Base-by-base conservation (phyloP, 306 rosid species). In the Inga oerstediana region DNA sequence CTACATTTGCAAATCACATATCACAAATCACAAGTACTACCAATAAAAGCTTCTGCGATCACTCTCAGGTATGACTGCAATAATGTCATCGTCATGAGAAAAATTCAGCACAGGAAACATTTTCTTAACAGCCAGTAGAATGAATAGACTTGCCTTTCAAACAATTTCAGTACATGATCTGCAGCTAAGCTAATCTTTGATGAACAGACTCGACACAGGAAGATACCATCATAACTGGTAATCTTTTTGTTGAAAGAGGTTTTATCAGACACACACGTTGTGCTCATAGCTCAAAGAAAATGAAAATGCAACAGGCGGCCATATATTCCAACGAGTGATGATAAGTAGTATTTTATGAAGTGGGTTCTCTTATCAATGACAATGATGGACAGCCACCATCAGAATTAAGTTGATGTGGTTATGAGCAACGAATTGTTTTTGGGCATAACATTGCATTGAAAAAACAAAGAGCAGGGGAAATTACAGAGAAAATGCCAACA, bases 391-490 rank as follows among this genome's bases (percentile, higher is more conserved):
- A 87, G 65, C 80, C 82, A 87, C 74, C 22, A 62, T 64, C 17
- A 62, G 71, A 80, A 27, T 17, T 46, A 65, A 85, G 75, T 46
- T 49, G 61, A 44, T 56, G 44, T 30, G 79, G 65, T 77, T 32
- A 8, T n/a, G 19, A 81, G 82, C 67, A 70, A 51, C 39, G 32
- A 15, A 78, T 44, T 30, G 79, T 80, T 62, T 85, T 85, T 7
- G 82, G 80, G 84, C 82, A 84, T n/a, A 8, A 72, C 72, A 83
- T 69, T 52, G 65, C 86, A 89, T 68, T 39, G 61, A 20, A 83
- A 84, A 78, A 82, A 64, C 45, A 52, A 61, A 24, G 19, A 66
- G 74, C 69, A 41, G 69, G 37, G 56, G 79, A 78, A 86, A 91
- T 16, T 74, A 70, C 78, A 80, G 44, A 19, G 80, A 35, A 70